Conservation (phyloP, 2,329 filamentous ascomycete genomes). For the Hymenoscyphus repandus region DNA sequence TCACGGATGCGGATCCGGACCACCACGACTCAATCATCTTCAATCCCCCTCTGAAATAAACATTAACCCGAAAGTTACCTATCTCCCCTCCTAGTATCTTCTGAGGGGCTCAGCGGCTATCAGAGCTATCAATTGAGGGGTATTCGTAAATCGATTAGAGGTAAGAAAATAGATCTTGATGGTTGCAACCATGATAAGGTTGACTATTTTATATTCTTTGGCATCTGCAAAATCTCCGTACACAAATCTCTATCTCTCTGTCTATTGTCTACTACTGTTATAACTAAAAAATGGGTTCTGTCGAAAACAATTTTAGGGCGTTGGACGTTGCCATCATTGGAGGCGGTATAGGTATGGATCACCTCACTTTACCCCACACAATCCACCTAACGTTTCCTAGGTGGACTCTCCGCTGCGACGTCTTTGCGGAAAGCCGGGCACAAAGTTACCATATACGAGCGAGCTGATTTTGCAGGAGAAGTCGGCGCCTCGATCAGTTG, state of each 20-base stretch:
- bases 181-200: too few relatives aligned
- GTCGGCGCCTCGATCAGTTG: conserved; percentile 64
- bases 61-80: too few relatives aligned
- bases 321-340: conserved; percentile 20
- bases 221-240: neutral
- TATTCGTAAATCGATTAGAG: too few relatives aligned
- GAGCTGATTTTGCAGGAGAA: conserved; percentile 60
- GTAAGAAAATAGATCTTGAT: too few relatives aligned
- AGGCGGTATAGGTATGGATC: conserved; percentile 17
- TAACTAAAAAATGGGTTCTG: conserved; percentile 17
- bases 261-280: neutral
- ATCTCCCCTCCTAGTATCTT: too few relatives aligned
- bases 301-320: conserved; percentile 11
- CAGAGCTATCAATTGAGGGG: too few relatives aligned
- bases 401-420: conserved; percentile 45
- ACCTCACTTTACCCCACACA: neutral
- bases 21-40: too few relatives aligned
- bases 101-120: too few relatives aligned
- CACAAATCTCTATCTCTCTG: neutral
- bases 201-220: too few relatives aligned
- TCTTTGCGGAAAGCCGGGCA: conserved; percentile 49
- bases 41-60: too few relatives aligned
- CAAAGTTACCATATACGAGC: conserved; percentile 59
- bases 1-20: too few relatives aligned
- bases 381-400: conserved; percentile 19